Percentiles rank a stretch among this genome's conserved stretches.
Conservation (phyloP, 225 moss, liverwort and hornwort genomes). For the Climacium dendroides region DNA sequence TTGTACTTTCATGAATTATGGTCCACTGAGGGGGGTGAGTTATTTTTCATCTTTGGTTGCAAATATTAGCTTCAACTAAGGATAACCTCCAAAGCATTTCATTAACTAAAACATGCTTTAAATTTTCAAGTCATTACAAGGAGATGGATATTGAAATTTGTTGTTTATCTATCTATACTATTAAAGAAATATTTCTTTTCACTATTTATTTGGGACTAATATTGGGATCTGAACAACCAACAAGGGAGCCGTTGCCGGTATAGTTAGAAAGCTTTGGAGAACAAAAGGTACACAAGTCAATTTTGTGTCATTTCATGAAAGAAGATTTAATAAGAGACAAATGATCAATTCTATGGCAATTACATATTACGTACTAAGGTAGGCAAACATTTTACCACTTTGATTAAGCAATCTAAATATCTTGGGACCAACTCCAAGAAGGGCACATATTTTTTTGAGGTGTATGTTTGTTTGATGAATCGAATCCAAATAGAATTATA, state of each 20-base stretch:
- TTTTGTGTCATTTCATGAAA: not conserved
- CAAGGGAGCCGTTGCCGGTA: accelerated
- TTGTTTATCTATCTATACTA: not conserved
- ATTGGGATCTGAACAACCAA: not conserved
- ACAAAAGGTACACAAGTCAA: accelerated
- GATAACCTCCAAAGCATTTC: not conserved
- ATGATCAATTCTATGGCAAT: not conserved
- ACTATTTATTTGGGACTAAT: too few relatives aligned
- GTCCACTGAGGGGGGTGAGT: accelerated
- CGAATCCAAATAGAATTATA: too few relatives aligned
- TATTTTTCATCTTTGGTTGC: not conserved
- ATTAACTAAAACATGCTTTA: not conserved
- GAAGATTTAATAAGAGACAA: not conserved
- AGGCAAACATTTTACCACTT: too few relatives aligned
- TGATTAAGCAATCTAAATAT: too few relatives aligned
- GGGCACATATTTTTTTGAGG: too few relatives aligned
- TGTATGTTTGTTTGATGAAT: too few relatives aligned
- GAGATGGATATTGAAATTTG: not conserved
- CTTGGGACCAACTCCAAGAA: too few relatives aligned
- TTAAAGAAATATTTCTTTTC: not conserved
- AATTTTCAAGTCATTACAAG: not conserved
- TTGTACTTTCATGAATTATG: not conserved
- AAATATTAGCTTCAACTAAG: not conserved
- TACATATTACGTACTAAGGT: not conserved
- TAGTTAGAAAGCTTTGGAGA: not conserved